phyloP scores from a whole-genome alignment of 164 flowering plant genomes.

The Liriodendron chinense region DNA sequence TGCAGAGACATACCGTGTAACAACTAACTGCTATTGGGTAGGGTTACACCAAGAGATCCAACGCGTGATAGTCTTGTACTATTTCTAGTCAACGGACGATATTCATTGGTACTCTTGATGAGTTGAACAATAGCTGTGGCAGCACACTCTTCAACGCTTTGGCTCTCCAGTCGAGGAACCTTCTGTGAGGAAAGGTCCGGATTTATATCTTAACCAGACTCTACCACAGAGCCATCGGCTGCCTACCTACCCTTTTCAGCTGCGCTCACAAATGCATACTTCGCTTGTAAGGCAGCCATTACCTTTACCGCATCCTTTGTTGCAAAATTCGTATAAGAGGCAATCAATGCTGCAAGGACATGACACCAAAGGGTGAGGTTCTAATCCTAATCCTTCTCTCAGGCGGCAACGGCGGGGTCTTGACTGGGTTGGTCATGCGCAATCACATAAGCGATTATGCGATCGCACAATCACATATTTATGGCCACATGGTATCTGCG shows the following conservation, averaged over 20 bases:
- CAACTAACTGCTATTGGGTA: too few relatives aligned
- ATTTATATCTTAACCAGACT: background rate
- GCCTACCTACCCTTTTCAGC: background rate
- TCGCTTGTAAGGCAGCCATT: background rate
- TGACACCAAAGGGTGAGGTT: background rate
- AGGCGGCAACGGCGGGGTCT: background rate
- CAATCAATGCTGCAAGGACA: background rate
- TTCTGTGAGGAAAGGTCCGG: background rate
- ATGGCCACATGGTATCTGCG: too few relatives aligned
- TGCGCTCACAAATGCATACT: background rate
- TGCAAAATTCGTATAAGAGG: background rate
- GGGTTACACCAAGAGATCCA: too few relatives aligned
- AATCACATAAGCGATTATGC: too few relatives aligned
- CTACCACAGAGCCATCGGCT: background rate
- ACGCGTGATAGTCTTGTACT: too few relatives aligned
- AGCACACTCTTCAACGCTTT: too few relatives aligned
- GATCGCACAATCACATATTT: too few relatives aligned
- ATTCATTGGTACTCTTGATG: too few relatives aligned
- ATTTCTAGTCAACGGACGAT: too few relatives aligned
- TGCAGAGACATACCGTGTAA: too few relatives aligned
- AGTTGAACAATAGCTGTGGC: too few relatives aligned
- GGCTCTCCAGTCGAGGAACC: background rate
- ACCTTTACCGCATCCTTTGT: background rate
- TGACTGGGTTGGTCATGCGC: too few relatives aligned
- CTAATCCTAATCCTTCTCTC: background rate